These are phyloP conservation scores for Ceriops zippeliana DNA, from an alignment of 345 rosid species.

Conservation along the genomic window DNA sequence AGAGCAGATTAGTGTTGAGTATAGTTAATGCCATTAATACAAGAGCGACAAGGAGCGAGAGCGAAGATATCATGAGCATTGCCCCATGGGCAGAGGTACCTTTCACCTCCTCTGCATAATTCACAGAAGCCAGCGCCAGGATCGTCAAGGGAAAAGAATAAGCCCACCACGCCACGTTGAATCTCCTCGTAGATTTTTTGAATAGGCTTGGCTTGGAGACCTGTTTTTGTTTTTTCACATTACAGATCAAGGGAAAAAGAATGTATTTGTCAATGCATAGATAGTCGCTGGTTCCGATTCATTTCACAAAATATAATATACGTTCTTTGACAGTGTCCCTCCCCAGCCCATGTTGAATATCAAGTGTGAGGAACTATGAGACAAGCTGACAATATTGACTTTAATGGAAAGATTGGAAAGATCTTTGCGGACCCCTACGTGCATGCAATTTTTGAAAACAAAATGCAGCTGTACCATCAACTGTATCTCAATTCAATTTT, in stretches of 20 bases:
- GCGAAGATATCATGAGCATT: conserved; percentile 15
- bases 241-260: no score
- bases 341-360: no score
- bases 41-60: conserved; percentile 18
- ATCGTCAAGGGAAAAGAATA: conserved; percentile 26
- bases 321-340: no score
- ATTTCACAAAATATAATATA: no score
- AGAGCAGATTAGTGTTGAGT: conserved; percentile 7
- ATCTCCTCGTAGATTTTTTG: conserved; percentile 22
- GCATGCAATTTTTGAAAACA: background rate
- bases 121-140: conserved; percentile 21
- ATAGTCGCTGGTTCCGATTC: no score
- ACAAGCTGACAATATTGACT: no score
- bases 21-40: conserved; percentile 11
- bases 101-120: conserved; percentile 27
- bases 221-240: conserved; percentile 1
- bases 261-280: no score
- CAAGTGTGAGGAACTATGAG: no score
- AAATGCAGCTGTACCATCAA: no score
- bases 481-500: conserved; percentile 8
- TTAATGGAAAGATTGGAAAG: background rate
- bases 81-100: conserved; percentile 11
- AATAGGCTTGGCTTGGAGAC: conserved; percentile 20
- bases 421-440: conserved; percentile 12
- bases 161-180: conserved; percentile 34